Evolutionary conservation across 1,139 yeast species (phyloP), one percentile per base, ranked within the genome.

Genomic region (Sugiyamaella japonica): DNA sequence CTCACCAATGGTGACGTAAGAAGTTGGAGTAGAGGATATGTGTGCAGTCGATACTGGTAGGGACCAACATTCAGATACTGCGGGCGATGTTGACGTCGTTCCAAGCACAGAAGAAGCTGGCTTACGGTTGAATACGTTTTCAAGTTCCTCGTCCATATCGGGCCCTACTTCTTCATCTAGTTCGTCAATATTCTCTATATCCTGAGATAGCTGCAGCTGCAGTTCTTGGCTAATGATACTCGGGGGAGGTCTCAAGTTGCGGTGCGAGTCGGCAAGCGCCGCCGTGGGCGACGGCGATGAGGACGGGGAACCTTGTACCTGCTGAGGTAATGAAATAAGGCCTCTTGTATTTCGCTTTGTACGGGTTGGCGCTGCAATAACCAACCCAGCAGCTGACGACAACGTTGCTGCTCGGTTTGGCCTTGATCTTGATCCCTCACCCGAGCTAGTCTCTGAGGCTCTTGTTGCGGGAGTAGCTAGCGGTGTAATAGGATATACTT

Each of bases 191-290:
- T 38, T 25, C 8, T 28, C 51, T 17, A 48, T 16, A 17, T 39
- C 51, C 17, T 48, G 51, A 3, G 51, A 39, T 10, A 48, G 38
- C 16, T 39, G 45, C 8, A n/a, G 16, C 17, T 39, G 45, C 8
- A 48, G 23, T 7, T 39, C 45, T n/a, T 39, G 39, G n/a, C 46
- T 2, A 7, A 48, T 48, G 25, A 8, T 17, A 12, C 25, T 12
- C 16, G 36, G 25, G 8, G 37, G 47, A 3, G 37, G 44, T 20
- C 6, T 20, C 25, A 20, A 20, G 25, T 20, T 20, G 3, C 5
- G 25, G 34, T 5, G 34, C 3, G n/a, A 29, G n/a, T 7, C 34
- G 34, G 10, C 34, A 7, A 12, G n/a, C 7, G 34, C 34, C 9
- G 20, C 10, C 2, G 42, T 16, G 25, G 42, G 17, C 10, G 42